A percentile compares a stretch with the other conserved stretches of the same genome.
Conservation (phyloP, 495 filamentous ascomycete species). For the Umbilicaria muhlenbergii region DNA sequence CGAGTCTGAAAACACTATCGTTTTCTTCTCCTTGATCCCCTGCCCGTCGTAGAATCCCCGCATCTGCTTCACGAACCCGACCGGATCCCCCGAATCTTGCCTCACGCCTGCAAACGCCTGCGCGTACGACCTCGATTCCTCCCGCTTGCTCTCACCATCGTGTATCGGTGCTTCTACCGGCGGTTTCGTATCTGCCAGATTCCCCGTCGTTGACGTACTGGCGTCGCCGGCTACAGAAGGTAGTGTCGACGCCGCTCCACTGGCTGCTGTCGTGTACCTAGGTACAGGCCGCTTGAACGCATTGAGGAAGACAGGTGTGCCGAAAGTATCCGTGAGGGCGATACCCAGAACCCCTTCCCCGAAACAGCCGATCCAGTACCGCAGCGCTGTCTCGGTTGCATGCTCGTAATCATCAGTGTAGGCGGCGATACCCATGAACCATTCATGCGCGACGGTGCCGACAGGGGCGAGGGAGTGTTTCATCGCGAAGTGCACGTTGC, state of each 20-base stretch:
- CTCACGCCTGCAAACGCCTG: conserved; percentile 75
- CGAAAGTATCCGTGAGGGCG: conserved; percentile 95
- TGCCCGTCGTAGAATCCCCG: conserved; percentile 69
- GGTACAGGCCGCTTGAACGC: conserved; percentile 58
- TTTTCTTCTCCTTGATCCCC: conserved; percentile 70
- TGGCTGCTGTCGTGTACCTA: conserved; percentile 19
- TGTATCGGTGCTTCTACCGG: conserved; percentile 18
- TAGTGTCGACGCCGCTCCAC: conserved; percentile 15
- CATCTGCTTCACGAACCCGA: conserved; percentile 65
- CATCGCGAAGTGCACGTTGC: conserved; percentile 96
- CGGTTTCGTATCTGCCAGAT: conserved; percentile 15
- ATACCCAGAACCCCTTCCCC: conserved; percentile 82
- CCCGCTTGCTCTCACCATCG: neutral
- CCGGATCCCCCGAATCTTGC: conserved; percentile 89
- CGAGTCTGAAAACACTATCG: conserved; percentile 93
- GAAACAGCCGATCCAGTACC: conserved; percentile 83
- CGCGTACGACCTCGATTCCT: conserved; percentile 47
- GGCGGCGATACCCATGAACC: conserved; percentile 97
- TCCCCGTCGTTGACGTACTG: conserved; percentile 15
- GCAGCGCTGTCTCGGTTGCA: conserved; percentile 68
- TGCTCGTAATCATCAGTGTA: conserved; percentile 71
- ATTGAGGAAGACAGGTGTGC: conserved; percentile 75
- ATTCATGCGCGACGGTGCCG: conserved; percentile 94
- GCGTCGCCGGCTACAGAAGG: conserved; percentile 16
- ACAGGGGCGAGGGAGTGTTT: conserved; percentile 67